Conservation (phyloP, 2,329 filamentous ascomycete species). For the Fusarium ramigenum region DNA sequence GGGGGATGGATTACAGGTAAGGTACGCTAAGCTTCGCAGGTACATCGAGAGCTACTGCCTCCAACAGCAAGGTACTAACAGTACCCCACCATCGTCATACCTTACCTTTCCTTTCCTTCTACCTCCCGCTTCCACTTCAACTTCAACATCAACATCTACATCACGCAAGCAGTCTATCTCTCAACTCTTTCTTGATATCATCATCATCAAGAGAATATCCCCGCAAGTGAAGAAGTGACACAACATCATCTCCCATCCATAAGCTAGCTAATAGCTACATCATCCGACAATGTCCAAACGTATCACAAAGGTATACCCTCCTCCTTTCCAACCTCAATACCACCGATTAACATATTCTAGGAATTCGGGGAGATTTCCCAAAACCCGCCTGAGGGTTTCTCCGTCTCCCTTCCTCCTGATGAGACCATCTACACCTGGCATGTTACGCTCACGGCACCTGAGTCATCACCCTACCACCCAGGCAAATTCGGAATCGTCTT, state of each 20-base stretch:
- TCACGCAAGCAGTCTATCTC: not conserved
- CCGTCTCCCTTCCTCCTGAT: slow-evolving; percentile 57
- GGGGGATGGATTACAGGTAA: not conserved
- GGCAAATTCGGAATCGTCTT: slow-evolving; percentile 80
- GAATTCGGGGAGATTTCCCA: slow-evolving; percentile 63
- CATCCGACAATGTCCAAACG: slow-evolving; percentile 54
- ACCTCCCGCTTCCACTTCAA: slow-evolving; percentile 8
- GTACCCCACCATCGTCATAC: slow-evolving; percentile 39
- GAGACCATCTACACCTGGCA: slow-evolving; percentile 63
- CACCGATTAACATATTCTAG: slow-evolving; percentile 47
- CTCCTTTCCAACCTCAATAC: not conserved
- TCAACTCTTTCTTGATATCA: not conserved
- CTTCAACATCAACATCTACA: not conserved
- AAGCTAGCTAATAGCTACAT: not conserved
- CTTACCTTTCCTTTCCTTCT: slow-evolving; percentile 14
- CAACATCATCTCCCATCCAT: not conserved
- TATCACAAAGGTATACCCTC: slow-evolving; percentile 53
- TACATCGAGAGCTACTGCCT: slow-evolving; percentile 1
- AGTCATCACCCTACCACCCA: slow-evolving; percentile 62
- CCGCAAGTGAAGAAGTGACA: not conserved
- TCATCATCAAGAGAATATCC: not conserved
- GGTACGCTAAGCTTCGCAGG: not conserved
- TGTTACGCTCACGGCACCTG: slow-evolving; percentile 57
- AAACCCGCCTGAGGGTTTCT: slow-evolving; percentile 58
- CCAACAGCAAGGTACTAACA: not conserved